Conservation (phyloP, 163 green algal genomes). For the Chlorella variabilis region DNA sequence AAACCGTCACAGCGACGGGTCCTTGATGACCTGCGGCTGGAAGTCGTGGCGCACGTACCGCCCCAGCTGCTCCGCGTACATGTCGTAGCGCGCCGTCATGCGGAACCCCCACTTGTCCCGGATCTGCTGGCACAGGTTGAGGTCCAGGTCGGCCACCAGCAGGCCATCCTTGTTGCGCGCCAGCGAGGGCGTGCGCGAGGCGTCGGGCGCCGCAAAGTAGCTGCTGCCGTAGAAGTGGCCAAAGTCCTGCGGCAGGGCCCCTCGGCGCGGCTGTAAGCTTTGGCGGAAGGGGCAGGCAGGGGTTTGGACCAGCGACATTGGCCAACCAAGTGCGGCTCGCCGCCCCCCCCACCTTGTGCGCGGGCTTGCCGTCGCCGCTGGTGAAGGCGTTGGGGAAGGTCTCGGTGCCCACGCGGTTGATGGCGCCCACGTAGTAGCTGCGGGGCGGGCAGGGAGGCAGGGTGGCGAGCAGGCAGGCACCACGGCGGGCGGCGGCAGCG, state of each 20-base stretch:
- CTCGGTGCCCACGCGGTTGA: slow-evolving; percentile 97
- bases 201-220: slow-evolving; percentile 96
- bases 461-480: background rate
- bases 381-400: slow-evolving; percentile 95
- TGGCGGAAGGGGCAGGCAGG: background rate
- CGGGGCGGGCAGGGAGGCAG: too few species aligned
- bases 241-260: slow-evolving; percentile 85
- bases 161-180: slow-evolving; percentile 85
- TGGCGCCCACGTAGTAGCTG: slow-evolving; percentile 84
- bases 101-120: slow-evolving; percentile 95
- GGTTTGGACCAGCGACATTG: background rate
- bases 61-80: slow-evolving; percentile 92
- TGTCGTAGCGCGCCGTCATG: slow-evolving; percentile 91
- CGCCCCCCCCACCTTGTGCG: slow-evolving; percentile 76
- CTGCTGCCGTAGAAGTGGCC: slow-evolving; percentile 96
- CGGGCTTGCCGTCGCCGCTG: slow-evolving; percentile 88
- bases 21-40: slow-evolving; percentile 87
- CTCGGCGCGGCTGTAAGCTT: too few species aligned
- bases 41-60: slow-evolving; percentile 83
- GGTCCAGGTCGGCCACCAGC: slow-evolving; percentile 87
- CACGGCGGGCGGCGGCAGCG: too few species aligned
- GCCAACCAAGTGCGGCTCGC: background rate
- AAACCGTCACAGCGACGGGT: slow-evolving; percentile 57
- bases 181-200: slow-evolving; percentile 81
- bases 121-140: slow-evolving; percentile 91